Evolutionary conservation across 345 rosid genomes (phyloP), one percentile per base, ranked within the genome.

Genomic region (Citrus trifoliata): DNA sequence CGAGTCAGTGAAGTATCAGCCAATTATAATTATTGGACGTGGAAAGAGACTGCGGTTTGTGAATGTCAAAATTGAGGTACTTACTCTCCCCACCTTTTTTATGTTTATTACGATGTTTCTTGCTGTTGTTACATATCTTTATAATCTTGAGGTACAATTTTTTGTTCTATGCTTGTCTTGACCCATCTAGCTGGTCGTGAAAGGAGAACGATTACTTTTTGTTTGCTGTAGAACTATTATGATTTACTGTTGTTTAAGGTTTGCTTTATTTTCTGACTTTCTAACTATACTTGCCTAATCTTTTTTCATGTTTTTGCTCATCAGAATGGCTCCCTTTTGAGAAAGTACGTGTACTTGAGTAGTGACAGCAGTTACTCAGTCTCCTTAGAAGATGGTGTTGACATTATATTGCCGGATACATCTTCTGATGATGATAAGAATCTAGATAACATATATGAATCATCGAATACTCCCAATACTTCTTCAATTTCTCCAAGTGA

Each of bases 1-100:
- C 24, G 86, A 83, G 79, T 69, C 86, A 61, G 81, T 77, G 64
- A 87, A 87, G 78, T 83, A 85, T 83, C 92, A 74, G 80, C 97
- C 99, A 60, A 91, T 96, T 80, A 87, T 96, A 79, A 82, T 96
- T 60, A 78, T 96, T 84, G 99, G 99, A 79, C 85, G 88, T 81
- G 97, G 99, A 73, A 96, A 96, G 87, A 92, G 82, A 90, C 80
- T 96, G 95, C 95, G 88, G 80, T 96, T 94, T 83, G 88, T 88
- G 67, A 91, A 96, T 75, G 92, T 96, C 46, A 94, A 94, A 82
- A 86, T 96, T 80, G 93, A 96, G 99, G 99, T 94, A 87, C 73
- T 72, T 75, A 22, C 67, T 32, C 67, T 62, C 80, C 70, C 67
- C 40, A 33, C 5, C 51, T 12, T 76, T 82, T 69, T 81, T 65